Base-by-base conservation (phyloP, 805 yeast species). In the Barnettozyma wickerhamii region DNA sequence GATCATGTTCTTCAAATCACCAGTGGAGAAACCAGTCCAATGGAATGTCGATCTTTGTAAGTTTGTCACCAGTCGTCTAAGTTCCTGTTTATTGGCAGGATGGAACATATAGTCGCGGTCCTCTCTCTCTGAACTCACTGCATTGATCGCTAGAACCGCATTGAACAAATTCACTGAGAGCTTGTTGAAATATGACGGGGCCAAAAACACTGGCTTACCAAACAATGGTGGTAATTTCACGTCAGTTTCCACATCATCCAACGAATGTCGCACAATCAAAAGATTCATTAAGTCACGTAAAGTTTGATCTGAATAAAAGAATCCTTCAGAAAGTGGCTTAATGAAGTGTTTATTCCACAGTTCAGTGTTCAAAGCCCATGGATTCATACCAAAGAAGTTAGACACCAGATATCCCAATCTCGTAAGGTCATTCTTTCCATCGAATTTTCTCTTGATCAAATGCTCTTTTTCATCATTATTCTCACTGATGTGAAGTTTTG, bases 71-170 rank as follows among this genome's bases (percentile, higher is more conserved):
- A 82, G 65, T 36, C 81, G 58, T 44, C 81, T 62, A 29, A 82
- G 57, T 46, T 79, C 80, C 15, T 56, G 57, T 31, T 76, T 63
- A 50, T 80, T 81, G 1, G 72, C 58, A 0, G 79, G 73, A 63
- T 81, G 81, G 53, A 82, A 82, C 86, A 82, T 79, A 57, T 79
- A 82, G 56, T 82, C 89, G 19, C 70, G 66, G 48, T 75, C 90
- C 5, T 66, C 69, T 36, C 88, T 60, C 52, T 81, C 87, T 0
- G 88, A 81, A 5, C 87, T 76, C 3, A 82, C 83, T 0, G 89
- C 86, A 63, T 82, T 82, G 3, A 79, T 77, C 1, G 87, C 85
- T 33, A 82, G 62, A 2, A 81, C 85, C 0, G 86, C 76, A 7
- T 77, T 72, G 52, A 82, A 82, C 9, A 82, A 59, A 53, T 82